These are phyloP conservation scores for Penicillium parvum DNA, from an alignment of 495 filamentous ascomycete genomes.

Conservation along the genomic window DNA sequence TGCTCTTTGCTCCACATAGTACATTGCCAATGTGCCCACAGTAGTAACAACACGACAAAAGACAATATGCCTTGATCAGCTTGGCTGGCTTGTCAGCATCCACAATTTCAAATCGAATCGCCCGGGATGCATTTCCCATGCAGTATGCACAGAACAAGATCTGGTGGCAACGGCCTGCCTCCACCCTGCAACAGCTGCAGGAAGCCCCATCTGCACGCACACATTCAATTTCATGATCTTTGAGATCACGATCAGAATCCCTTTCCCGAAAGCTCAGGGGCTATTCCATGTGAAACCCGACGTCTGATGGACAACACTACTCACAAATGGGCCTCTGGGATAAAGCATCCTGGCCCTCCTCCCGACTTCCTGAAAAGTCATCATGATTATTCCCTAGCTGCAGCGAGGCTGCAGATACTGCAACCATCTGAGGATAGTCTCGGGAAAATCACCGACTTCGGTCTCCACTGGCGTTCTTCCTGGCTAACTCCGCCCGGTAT, in stretches of 20 bases:
- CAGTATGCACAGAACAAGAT: constrained; percentile 11
- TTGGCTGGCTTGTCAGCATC: constrained; percentile 3
- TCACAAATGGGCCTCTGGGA: too few relatives aligned
- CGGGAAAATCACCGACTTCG: constrained; percentile 23
- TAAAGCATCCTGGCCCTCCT: too few relatives aligned
- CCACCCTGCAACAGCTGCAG: constrained; percentile 10
- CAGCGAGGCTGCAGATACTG: constrained; percentile 19
- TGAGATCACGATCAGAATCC: constrained; percentile 12
- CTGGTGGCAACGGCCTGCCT: constrained; percentile 24
- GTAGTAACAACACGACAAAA: too few relatives aligned
- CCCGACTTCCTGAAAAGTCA: too few relatives aligned
- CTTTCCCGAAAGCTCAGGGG: constrained; percentile 17
- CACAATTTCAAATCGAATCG: constrained; percentile 5
- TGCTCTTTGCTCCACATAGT: too few relatives aligned
- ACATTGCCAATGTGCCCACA: too few relatives aligned
- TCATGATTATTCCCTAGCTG: constrained; percentile 15
- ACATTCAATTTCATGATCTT: constrained; percentile 9
- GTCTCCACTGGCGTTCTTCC: constrained; percentile 10
- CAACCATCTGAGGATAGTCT: constrained; percentile 16
- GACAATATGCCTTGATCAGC: too few relatives aligned
- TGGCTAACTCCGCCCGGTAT: neutral
- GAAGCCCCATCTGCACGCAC: constrained; percentile 7
- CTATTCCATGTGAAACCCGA: neutral
- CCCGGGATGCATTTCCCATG: constrained; percentile 1
- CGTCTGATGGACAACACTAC: too few relatives aligned